A percentile compares a stretch with the other conserved stretches of the same genome.
These are phyloP conservation scores for Pythium dissimile DNA, from an alignment of 352 stramenopile genomes.

Conservation along the genomic window DNA sequence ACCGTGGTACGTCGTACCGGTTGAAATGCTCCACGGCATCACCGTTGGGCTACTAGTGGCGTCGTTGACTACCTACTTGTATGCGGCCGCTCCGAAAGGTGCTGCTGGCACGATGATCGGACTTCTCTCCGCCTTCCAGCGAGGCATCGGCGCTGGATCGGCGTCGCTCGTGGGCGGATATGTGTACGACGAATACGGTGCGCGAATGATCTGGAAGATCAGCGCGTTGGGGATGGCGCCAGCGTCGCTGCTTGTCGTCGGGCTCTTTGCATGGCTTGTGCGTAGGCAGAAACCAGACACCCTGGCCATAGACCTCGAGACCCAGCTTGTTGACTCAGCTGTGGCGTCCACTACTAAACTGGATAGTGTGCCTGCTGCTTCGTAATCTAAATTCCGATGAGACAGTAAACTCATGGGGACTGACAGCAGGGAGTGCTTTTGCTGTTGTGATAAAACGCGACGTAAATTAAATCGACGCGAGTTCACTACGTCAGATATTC, in stretches of 20 bases:
- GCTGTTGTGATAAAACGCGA: too few species aligned
- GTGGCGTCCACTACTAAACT: too few species aligned
- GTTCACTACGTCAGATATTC: too few species aligned
- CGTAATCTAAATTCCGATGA: too few species aligned
- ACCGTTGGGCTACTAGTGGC: conserved; percentile 62
- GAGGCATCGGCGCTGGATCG: conserved; percentile 47
- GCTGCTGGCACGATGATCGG: conserved; percentile 68
- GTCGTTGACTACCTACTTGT: conserved; percentile 68
- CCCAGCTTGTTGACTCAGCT: background rate
- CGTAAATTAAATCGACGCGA: too few species aligned
- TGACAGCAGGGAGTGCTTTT: too few species aligned
- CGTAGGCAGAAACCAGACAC: background rate
- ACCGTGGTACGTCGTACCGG: conserved; percentile 50
- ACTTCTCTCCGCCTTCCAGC: conserved; percentile 49
- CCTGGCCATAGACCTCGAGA: background rate
- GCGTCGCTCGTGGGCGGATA: conserved; percentile 56
- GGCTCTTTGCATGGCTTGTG: conserved; percentile 31
- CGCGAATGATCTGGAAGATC: conserved; percentile 48
- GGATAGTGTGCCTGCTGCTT: too few species aligned
- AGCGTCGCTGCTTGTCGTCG: conserved; percentile 29
- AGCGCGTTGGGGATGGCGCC: conserved; percentile 39
- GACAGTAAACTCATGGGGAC: too few species aligned
- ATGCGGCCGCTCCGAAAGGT: conserved; percentile 43
- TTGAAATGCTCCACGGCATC: conserved; percentile 56
- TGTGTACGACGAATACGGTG: conserved; percentile 52